These are phyloP conservation scores for Rosellinia necatrix DNA, from an alignment of 2,329 filamentous ascomycete species.

Conservation along the genomic window DNA sequence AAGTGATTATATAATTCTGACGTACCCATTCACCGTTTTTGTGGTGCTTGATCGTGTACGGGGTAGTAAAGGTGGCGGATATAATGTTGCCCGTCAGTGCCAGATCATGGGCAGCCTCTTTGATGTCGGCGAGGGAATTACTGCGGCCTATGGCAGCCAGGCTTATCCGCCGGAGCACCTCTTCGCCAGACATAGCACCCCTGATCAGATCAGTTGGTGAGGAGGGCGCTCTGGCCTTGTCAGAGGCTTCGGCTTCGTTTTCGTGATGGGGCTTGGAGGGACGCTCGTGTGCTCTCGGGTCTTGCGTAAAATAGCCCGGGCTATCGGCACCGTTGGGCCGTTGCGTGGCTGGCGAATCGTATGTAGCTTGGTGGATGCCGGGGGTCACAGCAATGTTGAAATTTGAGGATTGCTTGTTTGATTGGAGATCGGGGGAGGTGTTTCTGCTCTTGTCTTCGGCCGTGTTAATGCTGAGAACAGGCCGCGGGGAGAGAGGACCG, in stretches of 20 bases:
- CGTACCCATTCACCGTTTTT: conserved; percentile 66
- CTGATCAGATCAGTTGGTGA: conserved; percentile 31
- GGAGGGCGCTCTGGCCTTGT: conserved; percentile 29
- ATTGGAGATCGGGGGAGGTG: conserved; percentile 37
- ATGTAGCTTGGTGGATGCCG: conserved; percentile 43
- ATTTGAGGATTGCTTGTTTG: conserved; percentile 43
- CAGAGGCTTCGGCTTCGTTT: conserved; percentile 21
- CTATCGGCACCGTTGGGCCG: conserved; percentile 27
- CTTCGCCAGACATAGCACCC: conserved; percentile 45
- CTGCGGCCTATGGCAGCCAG: conserved; percentile 48
- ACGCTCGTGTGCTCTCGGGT: conserved; percentile 33
- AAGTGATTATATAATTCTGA: conserved; percentile 11
- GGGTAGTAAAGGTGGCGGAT: conserved; percentile 67
- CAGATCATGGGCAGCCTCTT: conserved; percentile 60
- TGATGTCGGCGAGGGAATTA: conserved; percentile 60
- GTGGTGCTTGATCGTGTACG: conserved; percentile 62
- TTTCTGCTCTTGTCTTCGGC: not conserved
- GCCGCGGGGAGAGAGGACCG: conserved; percentile 23
- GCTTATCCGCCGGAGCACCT: conserved; percentile 51
- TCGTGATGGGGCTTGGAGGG: conserved; percentile 29
- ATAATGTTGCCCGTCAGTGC: conserved; percentile 68
- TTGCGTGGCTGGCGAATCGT: conserved; percentile 33
- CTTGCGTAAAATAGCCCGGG: conserved; percentile 41
- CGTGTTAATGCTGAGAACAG: not conserved
- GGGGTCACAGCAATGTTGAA: conserved; percentile 49